Base-by-base conservation (phyloP, 495 filamentous ascomycete genomes). In the Xanthoparmelia taractica region DNA sequence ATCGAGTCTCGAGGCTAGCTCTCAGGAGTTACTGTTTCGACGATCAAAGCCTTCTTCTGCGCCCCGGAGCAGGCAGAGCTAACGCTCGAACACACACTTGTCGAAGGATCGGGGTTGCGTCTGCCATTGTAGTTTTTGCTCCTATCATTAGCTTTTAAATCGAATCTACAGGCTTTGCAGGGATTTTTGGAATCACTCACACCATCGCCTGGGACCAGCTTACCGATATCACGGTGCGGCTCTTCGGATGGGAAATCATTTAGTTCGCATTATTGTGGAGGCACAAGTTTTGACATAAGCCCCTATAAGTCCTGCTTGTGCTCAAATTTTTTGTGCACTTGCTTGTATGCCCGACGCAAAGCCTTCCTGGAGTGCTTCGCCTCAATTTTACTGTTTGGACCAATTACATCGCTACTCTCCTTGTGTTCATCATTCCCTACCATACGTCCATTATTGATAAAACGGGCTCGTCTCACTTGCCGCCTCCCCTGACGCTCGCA, bases 361-460 rank as follows among this genome's bases (percentile, higher is more conserved):
- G 61, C 61, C 61, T 41, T 38, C 50, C 17, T 36, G 25, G n/a
- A 27, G 43, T 59, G 40, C 61, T 63, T 63, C 61, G 61, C 61
- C 61, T 59, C 61, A 47, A 29, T 50, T 4, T n/a, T 13, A 18
- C 50, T 18, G 23, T 33, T 34, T 36, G 27, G 47, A 55, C 50
- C 37, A 43, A 45, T 17, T 27, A 34, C 33, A 40, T 5, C 37
- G 23, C 54, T 56, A 23, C 34, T 27, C 41, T 38, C 33, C 0
- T 2, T 50, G 12, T 36, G 12, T 38, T 29, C 17, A 36, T 23
- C 20, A 58, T 48, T 63, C 12, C 43, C 61, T 13, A 17, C n/a
- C 27, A 29, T 23, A 20, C 27, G 17, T n/a, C 36, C 37, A 63
- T 57, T 57, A 37, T 63, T 57, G 52, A 56, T 57, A 63, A 63